A percentile compares a stretch with the other conserved stretches of the same genome.
These are phyloP conservation scores for Leptodermis oblonga DNA, from an alignment of 257 asterid species.

Conservation along the genomic window DNA sequence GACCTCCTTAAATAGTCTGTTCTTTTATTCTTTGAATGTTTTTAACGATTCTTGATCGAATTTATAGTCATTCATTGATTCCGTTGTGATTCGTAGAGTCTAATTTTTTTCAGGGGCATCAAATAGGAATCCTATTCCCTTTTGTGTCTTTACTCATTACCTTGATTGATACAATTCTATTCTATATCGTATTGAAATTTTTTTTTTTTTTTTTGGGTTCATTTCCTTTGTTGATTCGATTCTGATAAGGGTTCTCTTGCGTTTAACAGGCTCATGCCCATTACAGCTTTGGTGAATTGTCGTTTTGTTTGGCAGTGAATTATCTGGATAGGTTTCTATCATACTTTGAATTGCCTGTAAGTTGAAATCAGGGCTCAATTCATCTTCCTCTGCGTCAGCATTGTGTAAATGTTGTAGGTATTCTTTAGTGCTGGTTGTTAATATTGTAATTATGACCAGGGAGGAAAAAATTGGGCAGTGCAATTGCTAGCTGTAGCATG, in stretches of 20 bases:
- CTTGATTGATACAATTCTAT: neutral
- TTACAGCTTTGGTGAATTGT: conserved; percentile 32
- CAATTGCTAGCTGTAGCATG: conserved; percentile 68
- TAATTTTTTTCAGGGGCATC: neutral
- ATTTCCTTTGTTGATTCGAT: neutral
- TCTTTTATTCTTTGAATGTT: neutral
- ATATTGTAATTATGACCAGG: conserved; percentile 27
- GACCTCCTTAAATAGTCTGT: neutral
- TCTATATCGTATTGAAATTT: too few species aligned
- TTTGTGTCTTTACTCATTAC: neutral
- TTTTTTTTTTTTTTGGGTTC: neutral
- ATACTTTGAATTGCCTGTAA: conserved; percentile 31
- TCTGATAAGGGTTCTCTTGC: conserved; percentile 3
- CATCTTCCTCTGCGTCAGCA: conserved; percentile 15
- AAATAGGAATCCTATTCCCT: neutral
- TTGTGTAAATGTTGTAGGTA: conserved; percentile 9
- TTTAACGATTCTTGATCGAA: neutral
- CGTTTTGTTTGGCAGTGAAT: conserved; percentile 32
- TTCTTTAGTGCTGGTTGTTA: conserved; percentile 15
- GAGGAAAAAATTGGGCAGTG: conserved; percentile 45
- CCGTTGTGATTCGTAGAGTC: neutral
- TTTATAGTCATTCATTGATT: neutral
- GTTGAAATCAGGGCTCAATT: conserved; percentile 5
- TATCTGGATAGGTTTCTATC: conserved; percentile 41
- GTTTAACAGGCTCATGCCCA: conserved; percentile 30